Percentiles rank a stretch among this genome's conserved stretches.
Evolutionary conservation across 108 stramenopile species (phyloP).

Genomic region (Poteriospumella lacustris): DNA sequence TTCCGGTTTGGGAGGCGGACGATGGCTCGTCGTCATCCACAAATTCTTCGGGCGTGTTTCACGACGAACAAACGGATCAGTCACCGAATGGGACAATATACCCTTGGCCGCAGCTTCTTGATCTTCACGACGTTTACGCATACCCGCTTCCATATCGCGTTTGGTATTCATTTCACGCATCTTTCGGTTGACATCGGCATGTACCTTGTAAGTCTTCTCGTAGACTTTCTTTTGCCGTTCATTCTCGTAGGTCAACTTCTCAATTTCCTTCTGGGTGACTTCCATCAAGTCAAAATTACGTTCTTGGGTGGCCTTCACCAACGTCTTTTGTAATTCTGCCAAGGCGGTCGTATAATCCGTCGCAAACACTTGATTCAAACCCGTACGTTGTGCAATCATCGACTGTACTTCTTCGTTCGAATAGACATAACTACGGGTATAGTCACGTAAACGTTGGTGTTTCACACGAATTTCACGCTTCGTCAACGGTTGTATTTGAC

Average conservation of each 20-base stretch:
- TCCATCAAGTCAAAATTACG: not conserved
- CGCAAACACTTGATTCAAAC: not conserved
- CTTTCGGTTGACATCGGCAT: not conserved
- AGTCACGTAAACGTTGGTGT: too few species aligned
- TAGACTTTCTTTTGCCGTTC: not conserved
- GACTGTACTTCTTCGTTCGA: not conserved
- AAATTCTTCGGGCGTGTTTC: not conserved
- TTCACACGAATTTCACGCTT: too few species aligned
- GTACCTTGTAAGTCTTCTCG: not conserved
- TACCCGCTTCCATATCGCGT: slow-evolving; percentile 3
- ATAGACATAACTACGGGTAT: not conserved
- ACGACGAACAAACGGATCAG: not conserved
- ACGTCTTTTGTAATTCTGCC: not conserved
- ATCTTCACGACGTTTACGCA: not conserved
- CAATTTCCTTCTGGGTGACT: not conserved
- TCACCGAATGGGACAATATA: not conserved
- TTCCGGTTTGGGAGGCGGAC: not conserved
- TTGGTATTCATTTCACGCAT: not conserved
- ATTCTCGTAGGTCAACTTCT: not conserved
- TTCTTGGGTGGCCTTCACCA: not conserved
- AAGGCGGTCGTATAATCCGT: not conserved
- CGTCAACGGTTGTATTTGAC: too few species aligned
- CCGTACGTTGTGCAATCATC: not conserved
- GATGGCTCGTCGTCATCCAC: not conserved
- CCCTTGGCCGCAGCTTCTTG: not conserved